Percentiles rank a stretch among this genome's conserved stretches.
Conservation (phyloP, 179 eudicot species). For the Dionaea muscipula region DNA sequence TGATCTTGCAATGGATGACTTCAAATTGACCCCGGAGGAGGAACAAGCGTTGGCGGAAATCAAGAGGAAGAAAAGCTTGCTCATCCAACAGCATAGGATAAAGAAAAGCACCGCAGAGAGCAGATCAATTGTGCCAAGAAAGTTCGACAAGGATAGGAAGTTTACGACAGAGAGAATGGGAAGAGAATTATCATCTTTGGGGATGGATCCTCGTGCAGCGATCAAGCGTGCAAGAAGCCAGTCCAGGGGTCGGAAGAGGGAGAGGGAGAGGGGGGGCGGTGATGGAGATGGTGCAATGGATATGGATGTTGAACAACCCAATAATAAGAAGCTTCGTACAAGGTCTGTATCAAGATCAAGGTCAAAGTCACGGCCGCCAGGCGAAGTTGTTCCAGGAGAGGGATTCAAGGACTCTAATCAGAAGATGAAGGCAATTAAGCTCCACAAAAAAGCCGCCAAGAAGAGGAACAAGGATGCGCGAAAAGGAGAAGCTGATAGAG, state of each 20-base stretch:
- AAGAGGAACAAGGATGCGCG: conserved; percentile 71
- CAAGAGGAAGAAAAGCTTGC: conserved; percentile 64
- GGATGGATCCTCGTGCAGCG: conserved; percentile 69
- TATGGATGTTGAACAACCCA: conserved; percentile 39
- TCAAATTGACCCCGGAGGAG: conserved; percentile 55
- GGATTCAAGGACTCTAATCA: conserved; percentile 59
- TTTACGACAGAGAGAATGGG: conserved; percentile 76
- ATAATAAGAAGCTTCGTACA: conserved; percentile 59
- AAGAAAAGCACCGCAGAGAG: conserved; percentile 79
- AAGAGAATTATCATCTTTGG: conserved; percentile 55
- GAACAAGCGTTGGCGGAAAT: conserved; percentile 54
- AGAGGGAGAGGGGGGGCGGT: conserved; percentile 33
- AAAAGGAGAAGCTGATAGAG: conserved; percentile 66
- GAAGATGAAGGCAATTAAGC: conserved; percentile 56
- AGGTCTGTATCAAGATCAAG: conserved; percentile 46
- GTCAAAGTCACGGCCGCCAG: conserved; percentile 44
- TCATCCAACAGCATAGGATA: conserved; percentile 69
- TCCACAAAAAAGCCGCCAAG: conserved; percentile 30
- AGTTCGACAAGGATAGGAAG: conserved; percentile 63
- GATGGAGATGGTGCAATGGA: conserved; percentile 50
- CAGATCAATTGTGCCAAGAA: conserved; percentile 66
- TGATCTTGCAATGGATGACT: conserved; percentile 70
- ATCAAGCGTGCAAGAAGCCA: conserved; percentile 57
- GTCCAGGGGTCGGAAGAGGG: conserved; percentile 75
- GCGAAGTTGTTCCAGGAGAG: conserved; percentile 70